These are phyloP conservation scores for Clitopilus passeckerianus DNA, from an alignment of 768 basidiomycete genomes.

Conservation along the genomic window DNA sequence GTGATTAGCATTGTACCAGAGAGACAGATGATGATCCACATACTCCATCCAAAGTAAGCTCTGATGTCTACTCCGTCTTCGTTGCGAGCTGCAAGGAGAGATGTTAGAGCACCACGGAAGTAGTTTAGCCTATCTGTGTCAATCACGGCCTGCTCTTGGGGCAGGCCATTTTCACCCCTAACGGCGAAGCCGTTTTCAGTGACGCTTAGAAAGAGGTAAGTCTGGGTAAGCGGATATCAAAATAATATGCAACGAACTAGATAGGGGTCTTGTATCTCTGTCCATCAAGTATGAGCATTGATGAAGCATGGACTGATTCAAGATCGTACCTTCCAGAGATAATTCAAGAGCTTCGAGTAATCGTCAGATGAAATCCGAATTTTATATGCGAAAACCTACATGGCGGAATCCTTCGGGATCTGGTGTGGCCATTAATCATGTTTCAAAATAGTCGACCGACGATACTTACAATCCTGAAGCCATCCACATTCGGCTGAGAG, in stretches of 20 bases:
- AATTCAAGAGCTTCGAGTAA: conserved; percentile 50
- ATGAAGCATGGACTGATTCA: conserved; percentile 15
- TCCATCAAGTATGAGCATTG: conserved; percentile 23
- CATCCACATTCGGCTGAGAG: conserved; percentile 54
- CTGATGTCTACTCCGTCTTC: conserved; percentile 63
- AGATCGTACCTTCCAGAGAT: conserved; percentile 55
- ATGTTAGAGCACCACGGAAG: conserved; percentile 52
- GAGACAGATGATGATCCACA: conserved; percentile 13
- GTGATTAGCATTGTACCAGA: neutral
- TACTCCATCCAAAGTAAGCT: conserved; percentile 68
- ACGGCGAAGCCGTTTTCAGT: conserved; percentile 74
- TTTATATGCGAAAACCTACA: conserved; percentile 23
- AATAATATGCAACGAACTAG: conserved; percentile 18
- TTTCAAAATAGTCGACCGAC: neutral
- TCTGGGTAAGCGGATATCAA: neutral
- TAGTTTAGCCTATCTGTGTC: conserved; percentile 66
- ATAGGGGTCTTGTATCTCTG: conserved; percentile 34
- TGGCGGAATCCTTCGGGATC: conserved; percentile 66
- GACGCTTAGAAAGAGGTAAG: conserved; percentile 34
- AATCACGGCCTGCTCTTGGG: conserved; percentile 46
- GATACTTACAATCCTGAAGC: conserved; percentile 57
- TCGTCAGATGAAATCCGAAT: neutral
- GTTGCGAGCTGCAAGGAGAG: conserved; percentile 48
- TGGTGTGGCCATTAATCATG: conserved; percentile 12
- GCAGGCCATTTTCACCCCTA: conserved; percentile 52